Base-by-base conservation (phyloP, 129 eudicot genomes). In the Lactuca saligna region DNA sequence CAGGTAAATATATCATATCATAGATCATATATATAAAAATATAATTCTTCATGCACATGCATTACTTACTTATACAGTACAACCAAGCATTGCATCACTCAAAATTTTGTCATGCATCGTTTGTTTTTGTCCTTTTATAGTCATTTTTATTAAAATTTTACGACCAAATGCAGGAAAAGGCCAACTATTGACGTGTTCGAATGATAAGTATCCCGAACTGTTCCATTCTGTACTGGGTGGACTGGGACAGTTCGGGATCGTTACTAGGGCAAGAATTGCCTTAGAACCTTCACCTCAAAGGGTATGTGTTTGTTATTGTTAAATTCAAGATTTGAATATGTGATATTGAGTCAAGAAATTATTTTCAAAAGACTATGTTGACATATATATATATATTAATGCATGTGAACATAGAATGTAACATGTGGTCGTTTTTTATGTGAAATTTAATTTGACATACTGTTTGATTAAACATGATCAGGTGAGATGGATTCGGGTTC, bases 401-500 rank as follows among this genome's bases (percentile, higher is more conserved):
- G 35, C 54, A 71, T 72, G 77, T 72, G 44, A 54, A 63, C 56
- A 8, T 4, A 15, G 17, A 25, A 67, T 51, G 7, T 25, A 50
- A 66, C 35, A 34, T 54, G 16, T 66, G 46, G 59, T 48, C 44
- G 49, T 31, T 13, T 38, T 32, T 6, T 11, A 31, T 31, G 13
- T 13, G 5, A 53, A 17, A 4, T 9, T 38, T 4, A 33, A 10
- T 17, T 68, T 48, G 15, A 49, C 14, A 57, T 57, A 17, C 17
- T 16, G 55, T 51, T 16, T 54, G 32, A 64, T 20, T 35, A 1
- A 32, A 8, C 78, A 20, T 20, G 20, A 20, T 20, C 20, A 93
- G 98, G 95, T 93, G 75, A 89, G 92, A 75, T 93, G 98, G 98
- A 93, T 89, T 12, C 81, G 97, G 44, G 97, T 93, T 11, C 57